Evolutionary conservation across 768 basidiomycete species (phyloP), one percentile per base, ranked within the genome.

Genomic region (Russula brevipes): DNA sequence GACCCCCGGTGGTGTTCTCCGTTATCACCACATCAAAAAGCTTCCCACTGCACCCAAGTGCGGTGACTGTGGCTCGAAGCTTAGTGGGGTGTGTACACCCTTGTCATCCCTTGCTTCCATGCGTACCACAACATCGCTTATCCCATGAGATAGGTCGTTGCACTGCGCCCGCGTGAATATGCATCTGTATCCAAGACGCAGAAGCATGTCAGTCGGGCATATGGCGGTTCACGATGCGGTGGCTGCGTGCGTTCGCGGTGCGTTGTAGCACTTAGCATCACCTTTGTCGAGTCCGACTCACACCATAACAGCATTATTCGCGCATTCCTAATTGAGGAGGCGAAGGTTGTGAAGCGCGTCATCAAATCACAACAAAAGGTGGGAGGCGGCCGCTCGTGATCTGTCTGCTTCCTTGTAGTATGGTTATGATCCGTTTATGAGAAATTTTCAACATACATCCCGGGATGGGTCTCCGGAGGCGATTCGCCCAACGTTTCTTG

Each of bases 341-440:
- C 97, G 50, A 98, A 98, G 83, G 98, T 99, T 71, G 97, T 99
- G 74, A 99, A 99, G 88, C 89, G 85, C 79, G 96, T 98, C 70
- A 94, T 98, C 83, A 97, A 97, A 82, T 88, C 89, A 73, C 92
- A 91, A 77, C 79, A 84, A 75, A 82, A 76, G 30, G 36, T 31
- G 1, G 41, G 33, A 69, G 60, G 64, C 33, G 71, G 69, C 44
- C 71, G 72, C 69, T 64, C 63, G 49, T 66, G 46, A 56, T 54
- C 47, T 59, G n/a, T 41, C 12, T 42, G 6, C 42, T 50, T 46
- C 41, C 55, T n/a, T 39, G 8, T 56, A 50, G 38, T 61, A 54
- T 45, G 49, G 6, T 46, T n/a, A n/a, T n/a, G n/a, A n/a, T n/a
- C n/a, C n/a, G n/a, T n/a, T n/a, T n/a, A n/a, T n/a, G n/a, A n/a